These are phyloP conservation scores for Xylaria sp. DNA, from an alignment of 2,329 filamentous ascomycete species.

Conservation along the genomic window DNA sequence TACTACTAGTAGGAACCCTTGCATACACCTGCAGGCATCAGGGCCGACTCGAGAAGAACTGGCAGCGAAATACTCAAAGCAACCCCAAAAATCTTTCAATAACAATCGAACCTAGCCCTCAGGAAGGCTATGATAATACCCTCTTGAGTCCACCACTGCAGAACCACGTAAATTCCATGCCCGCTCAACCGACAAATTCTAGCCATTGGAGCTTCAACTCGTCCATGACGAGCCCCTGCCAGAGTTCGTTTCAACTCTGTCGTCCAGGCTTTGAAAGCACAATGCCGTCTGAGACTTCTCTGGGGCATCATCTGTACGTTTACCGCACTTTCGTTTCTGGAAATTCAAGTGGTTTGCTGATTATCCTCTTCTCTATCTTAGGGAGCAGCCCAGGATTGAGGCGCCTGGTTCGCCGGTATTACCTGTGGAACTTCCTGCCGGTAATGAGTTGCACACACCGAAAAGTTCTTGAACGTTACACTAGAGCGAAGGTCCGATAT, in stretches of 20 bases:
- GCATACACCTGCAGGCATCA: conserved; percentile 58
- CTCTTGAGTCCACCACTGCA: neutral
- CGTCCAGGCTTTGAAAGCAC: neutral
- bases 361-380: neutral
- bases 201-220: conserved; percentile 1
- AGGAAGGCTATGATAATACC: too few species aligned
- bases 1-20: conserved; percentile 57
- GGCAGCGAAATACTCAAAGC: neutral
- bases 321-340: neutral
- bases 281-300: neutral
- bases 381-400: neutral
- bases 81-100: neutral
- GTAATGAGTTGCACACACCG: neutral
- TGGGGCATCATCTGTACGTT: neutral
- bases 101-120: neutral
- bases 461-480: neutral
- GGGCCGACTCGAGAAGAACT: neutral
- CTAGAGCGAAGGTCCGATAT: too few species aligned
- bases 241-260: neutral
- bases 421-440: neutral
- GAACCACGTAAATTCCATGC: neutral
- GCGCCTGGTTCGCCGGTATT: neutral
- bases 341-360: neutral
- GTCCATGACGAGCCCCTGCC: neutral
- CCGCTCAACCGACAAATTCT: neutral